A percentile compares a stretch with the other conserved stretches of the same genome.
phyloP scores from a whole-genome alignment of 768 basidiomycete species.

The Suillus discolor region DNA sequence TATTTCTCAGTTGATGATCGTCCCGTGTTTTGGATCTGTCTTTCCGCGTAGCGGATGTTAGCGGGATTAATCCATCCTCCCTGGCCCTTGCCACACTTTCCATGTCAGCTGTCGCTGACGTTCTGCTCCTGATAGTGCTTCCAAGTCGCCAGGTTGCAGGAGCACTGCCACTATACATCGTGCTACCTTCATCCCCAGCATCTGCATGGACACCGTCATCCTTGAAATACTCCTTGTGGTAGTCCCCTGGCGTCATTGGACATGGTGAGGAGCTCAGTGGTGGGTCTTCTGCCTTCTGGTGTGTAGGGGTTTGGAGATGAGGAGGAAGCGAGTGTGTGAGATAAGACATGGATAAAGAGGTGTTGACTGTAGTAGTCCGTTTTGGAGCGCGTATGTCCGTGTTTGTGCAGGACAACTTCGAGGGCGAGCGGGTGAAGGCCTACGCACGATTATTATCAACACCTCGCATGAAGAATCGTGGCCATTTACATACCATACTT shows the following conservation, averaged over 20 bases:
- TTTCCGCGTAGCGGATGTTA: slow-evolving; percentile 3
- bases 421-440: slow-evolving; percentile 73
- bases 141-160: slow-evolving; percentile 13
- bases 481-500: slow-evolving; percentile 56
- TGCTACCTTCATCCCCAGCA: slow-evolving; percentile 2
- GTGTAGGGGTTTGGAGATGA: slow-evolving; percentile 16
- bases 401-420: slow-evolving; percentile 66
- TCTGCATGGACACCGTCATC: background rate
- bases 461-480: slow-evolving; percentile 14
- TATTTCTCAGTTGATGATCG: too few species aligned
- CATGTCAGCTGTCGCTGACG: slow-evolving; percentile 1
- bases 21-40: slow-evolving; percentile 1
- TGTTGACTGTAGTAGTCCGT: slow-evolving; percentile 72
- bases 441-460: slow-evolving; percentile 23
- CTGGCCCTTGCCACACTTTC: background rate
- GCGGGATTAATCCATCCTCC: background rate
- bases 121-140: slow-evolving; percentile 10
- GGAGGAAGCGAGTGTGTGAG: slow-evolving; percentile 51
- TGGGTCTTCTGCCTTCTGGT: slow-evolving; percentile 5
- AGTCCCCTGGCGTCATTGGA: slow-evolving; percentile 17
- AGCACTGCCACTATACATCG: slow-evolving; percentile 11
- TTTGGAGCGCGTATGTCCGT: slow-evolving; percentile 60
- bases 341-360: slow-evolving; percentile 69
- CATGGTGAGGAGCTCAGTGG: slow-evolving; percentile 37
- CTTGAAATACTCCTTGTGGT: slow-evolving; percentile 3